Evolutionary conservation across 345 rosid genomes (phyloP), one percentile per base, ranked within the genome.

Genomic region (Eutrema heterophyllum): DNA sequence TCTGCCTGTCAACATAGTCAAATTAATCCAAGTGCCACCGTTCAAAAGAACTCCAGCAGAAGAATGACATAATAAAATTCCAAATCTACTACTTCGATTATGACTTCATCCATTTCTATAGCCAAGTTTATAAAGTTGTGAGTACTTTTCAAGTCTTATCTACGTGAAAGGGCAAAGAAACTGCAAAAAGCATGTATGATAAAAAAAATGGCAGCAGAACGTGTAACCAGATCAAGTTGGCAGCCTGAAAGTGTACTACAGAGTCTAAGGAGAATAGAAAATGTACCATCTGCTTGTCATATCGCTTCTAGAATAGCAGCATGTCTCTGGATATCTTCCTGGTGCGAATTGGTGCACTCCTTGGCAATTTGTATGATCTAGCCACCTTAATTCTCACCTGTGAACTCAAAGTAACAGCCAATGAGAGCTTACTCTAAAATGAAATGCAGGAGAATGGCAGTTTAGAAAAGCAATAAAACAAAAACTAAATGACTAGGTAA

Each of bases 241-340:
- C 21, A 18, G 21, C 21, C 21, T 18, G 21, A 18, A 18, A 18
- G 21, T 18, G 21, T 18, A 18, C 21, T 18, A 18, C 21, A 18
- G 21, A 18, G 21, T 49, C 61, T 57, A 57, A 30, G 41, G 48
- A 64, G 43, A 71, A 49, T n/a, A 64, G 66, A 65, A 32, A 43
- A 50, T 41, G 67, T 89, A 96, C 99, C 99, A 90, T 92, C 86
- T 96, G 98, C 82, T 90, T 96, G 78, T 96, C 99, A 56, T 84
- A 81, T 73, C 98, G 89, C 86, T 96, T 96, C 98, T 97, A 96
- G 72, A 84, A 92, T 62, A 96, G 82, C 72, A 96, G 76, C 98
- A 92, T 88, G 83, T 96, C 99, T 80, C 96, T 96, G 36, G 99
- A 87, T 84, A 96, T 78, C 83, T 92, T 96, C 82, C 98, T 89